These are phyloP conservation scores for Vitis vinifera DNA, from an alignment of 164 flowering plant genomes.

Conservation along the genomic window ASM3070453v1 NC_081818.1:1659501-1660000, in stretches of 20 bases:
- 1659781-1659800: conserved; percentile 42
- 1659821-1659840: conserved; percentile 31
- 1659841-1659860: conserved; percentile 7
- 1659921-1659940: conserved; percentile 80
- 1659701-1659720: conserved; percentile 55
- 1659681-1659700: conserved; percentile 35
- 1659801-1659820: conserved; percentile 39
- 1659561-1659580: neutral
- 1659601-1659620: neutral
- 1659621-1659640: conserved; percentile 62
- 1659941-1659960: conserved; percentile 73
- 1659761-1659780: conserved; percentile 60
- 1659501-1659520: no score
- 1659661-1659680: conserved; percentile 69
- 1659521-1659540: neutral
- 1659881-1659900: conserved; percentile 63
- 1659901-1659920: conserved; percentile 77
- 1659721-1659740: conserved; percentile 74
- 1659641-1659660: conserved; percentile 80
- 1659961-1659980: conserved; percentile 66
- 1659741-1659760: conserved; percentile 69
- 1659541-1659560: neutral
- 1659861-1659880: conserved; percentile 58
- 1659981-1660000: conserved; percentile 71
- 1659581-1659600: conserved; percentile 3